Conservation (phyloP, 2,329 filamentous ascomycete species). For the Trichoderma gracile region DNA sequence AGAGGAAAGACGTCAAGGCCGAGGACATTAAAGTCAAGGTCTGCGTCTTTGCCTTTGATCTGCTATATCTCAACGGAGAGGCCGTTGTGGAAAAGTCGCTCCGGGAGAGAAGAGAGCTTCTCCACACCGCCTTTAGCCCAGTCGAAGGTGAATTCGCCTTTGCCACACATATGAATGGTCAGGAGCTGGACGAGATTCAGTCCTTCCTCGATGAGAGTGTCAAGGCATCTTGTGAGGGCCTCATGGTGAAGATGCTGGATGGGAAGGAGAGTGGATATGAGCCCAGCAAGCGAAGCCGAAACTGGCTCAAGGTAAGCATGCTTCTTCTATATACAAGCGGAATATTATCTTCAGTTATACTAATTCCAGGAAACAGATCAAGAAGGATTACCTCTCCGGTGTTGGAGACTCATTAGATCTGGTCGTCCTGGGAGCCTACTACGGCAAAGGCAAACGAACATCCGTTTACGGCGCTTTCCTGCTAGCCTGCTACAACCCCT, state of each 20-base stretch:
- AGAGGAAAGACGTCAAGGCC: conserved; percentile 93
- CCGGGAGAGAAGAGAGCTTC: conserved; percentile 75
- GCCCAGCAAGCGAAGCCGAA: conserved; percentile 91
- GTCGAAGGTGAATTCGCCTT: conserved; percentile 90
- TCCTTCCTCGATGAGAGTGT: conserved; percentile 89
- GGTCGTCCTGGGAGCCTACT: conserved; percentile 91
- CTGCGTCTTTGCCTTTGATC: conserved; percentile 94
- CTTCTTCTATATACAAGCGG: not conserved
- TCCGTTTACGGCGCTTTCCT: conserved; percentile 95
- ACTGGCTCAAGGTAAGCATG: conserved; percentile 84
- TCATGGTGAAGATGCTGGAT: conserved; percentile 99
- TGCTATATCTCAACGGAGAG: conserved; percentile 90
- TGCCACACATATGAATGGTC: conserved; percentile 82
- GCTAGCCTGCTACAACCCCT: conserved; percentile 86
- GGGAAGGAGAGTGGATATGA: conserved; percentile 92
- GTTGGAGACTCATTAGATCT: conserved; percentile 95
- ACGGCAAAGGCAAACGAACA: conserved; percentile 92
- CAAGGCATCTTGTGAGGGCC: conserved; percentile 91
- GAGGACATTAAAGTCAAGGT: conserved; percentile 97
- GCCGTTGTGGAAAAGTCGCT: conserved; percentile 85
- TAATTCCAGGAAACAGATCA: conserved; percentile 60
- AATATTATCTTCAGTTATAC: not conserved
- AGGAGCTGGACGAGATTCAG: conserved; percentile 91
- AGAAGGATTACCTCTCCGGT: conserved; percentile 95
- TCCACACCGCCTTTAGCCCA: conserved; percentile 71